These are phyloP conservation scores for Biancaea sappan DNA, from an alignment of 306 rosid genomes.

Conservation along the genomic window DNA sequence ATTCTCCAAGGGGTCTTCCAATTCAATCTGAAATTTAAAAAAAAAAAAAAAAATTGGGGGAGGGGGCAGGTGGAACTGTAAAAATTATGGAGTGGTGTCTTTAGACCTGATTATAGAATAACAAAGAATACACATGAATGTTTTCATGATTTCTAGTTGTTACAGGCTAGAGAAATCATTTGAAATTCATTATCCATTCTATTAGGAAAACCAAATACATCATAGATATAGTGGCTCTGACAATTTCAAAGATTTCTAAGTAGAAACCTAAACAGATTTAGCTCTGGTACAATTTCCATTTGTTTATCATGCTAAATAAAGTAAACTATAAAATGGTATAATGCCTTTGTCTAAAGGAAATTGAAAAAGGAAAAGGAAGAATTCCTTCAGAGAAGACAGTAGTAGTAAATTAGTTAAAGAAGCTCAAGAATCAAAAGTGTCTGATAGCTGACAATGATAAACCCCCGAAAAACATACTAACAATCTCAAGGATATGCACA, in stretches of 20 bases:
- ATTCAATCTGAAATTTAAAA: slow-evolving; percentile 78
- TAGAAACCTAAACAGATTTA: background rate
- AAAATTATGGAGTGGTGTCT: background rate
- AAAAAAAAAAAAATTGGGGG: too few species aligned
- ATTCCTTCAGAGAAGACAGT: background rate
- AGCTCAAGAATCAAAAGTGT: background rate
- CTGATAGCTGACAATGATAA: background rate
- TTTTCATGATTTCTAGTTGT: background rate
- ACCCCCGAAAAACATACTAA: background rate
- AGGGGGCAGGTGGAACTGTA: background rate
- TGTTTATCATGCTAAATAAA: background rate
- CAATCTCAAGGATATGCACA: background rate
- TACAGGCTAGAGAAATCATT: background rate
- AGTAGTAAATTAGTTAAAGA: background rate
- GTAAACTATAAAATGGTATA: background rate
- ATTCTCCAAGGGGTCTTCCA: slow-evolving; percentile 93
- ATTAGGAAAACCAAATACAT: background rate
- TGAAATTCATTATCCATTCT: background rate
- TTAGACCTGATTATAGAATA: slow-evolving; percentile 3
- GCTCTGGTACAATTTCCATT: background rate
- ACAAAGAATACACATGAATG: background rate
- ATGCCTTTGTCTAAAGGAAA: background rate
- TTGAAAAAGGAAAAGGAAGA: background rate
- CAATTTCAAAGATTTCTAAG: background rate
- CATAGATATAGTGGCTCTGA: background rate